Evolutionary conservation across 1,284 basidiomycete genomes (phyloP).

Genomic region (Ceratobasidium sp.): DNA sequence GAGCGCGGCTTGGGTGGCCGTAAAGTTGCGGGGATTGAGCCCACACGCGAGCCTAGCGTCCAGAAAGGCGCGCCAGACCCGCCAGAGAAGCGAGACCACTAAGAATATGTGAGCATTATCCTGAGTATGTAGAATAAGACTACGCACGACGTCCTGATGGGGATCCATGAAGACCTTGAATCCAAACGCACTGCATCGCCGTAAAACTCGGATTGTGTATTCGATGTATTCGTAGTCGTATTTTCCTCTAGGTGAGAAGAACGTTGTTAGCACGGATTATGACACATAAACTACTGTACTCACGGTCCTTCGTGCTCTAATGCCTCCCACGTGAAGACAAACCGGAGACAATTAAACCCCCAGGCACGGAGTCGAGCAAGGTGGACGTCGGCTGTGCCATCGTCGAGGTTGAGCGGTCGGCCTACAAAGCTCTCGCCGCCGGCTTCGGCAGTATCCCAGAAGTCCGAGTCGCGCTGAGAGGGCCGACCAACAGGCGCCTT

Average conservation of each 20-base stretch:
- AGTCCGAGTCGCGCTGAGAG: conserved; percentile 77
- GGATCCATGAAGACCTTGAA: conserved; percentile 96
- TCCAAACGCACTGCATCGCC: conserved; percentile 94
- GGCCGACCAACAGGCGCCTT: conserved; percentile 85
- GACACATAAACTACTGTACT: conserved; percentile 59
- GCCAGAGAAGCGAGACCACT: conserved; percentile 98
- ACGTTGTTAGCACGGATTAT: neutral
- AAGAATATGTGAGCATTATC: neutral
- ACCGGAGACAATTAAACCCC: conserved; percentile 96
- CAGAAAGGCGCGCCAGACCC: conserved; percentile 97
- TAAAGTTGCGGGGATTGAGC: conserved; percentile 87
- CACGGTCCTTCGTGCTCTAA: conserved; percentile 94
- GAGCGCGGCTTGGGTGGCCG: conserved; percentile 86
- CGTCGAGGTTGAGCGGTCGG: conserved; percentile 83
- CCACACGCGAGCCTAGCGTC: conserved; percentile 94
- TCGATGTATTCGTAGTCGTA: conserved; percentile 95
- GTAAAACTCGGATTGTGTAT: conserved; percentile 87
- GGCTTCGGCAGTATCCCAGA: conserved; percentile 87
- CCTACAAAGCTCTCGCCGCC: conserved; percentile 82
- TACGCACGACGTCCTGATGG: conserved; percentile 93
- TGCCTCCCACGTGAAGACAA: conserved; percentile 94
- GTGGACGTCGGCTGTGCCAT: conserved; percentile 90
- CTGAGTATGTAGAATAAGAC: neutral
- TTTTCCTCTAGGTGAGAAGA: conserved; percentile 70
- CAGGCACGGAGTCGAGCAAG: conserved; percentile 86